Evolutionary conservation across 306 rosid species (phyloP).

Genomic region (Casuarina glauca): DNA sequence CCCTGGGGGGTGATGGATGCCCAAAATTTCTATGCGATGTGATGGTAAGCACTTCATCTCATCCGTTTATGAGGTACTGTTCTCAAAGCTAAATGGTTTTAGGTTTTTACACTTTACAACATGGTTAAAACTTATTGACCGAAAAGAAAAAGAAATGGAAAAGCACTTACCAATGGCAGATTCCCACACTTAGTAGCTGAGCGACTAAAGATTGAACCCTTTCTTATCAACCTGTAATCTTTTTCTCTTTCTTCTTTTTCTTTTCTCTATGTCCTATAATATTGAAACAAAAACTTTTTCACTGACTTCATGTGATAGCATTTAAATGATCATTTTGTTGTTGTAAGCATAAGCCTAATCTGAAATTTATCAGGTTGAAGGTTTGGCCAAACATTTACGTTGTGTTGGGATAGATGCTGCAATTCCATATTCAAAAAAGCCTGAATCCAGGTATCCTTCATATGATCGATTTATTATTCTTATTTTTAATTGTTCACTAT

Average conservation of each 20-base stretch:
- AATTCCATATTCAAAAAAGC: constrained; percentile 71
- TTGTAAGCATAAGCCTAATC: constrained; percentile 31
- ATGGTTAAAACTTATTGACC: constrained; percentile 25
- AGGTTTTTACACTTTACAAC: background rate
- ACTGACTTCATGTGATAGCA: background rate
- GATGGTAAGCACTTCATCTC: constrained; percentile 58
- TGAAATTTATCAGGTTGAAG: constrained; percentile 70
- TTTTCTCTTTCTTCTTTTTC: background rate
- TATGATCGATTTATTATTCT: constrained; percentile 8
- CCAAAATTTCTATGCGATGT: constrained; percentile 90
- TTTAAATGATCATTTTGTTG: constrained; percentile 21
- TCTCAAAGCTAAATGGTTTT: constrained; percentile 16
- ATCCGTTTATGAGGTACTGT: constrained; percentile 12
- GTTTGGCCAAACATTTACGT: constrained; percentile 93
- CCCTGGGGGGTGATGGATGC: constrained; percentile 70
- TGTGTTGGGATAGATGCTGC: constrained; percentile 97
- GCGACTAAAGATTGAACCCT: constrained; percentile 7
- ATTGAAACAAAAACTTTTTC: background rate
- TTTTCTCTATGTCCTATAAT: constrained; percentile 13
- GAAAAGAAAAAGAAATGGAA: background rate
- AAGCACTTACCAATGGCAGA: background rate
- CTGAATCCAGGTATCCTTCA: constrained; percentile 65
- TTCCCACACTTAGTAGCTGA: constrained; percentile 9
- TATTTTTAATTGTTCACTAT: constrained; percentile 23
- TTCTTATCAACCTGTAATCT: constrained; percentile 1